These are phyloP conservation scores for Penicillium sp. DNA, from an alignment of 2,329 filamentous ascomycete genomes.

Conservation along the genomic window DNA sequence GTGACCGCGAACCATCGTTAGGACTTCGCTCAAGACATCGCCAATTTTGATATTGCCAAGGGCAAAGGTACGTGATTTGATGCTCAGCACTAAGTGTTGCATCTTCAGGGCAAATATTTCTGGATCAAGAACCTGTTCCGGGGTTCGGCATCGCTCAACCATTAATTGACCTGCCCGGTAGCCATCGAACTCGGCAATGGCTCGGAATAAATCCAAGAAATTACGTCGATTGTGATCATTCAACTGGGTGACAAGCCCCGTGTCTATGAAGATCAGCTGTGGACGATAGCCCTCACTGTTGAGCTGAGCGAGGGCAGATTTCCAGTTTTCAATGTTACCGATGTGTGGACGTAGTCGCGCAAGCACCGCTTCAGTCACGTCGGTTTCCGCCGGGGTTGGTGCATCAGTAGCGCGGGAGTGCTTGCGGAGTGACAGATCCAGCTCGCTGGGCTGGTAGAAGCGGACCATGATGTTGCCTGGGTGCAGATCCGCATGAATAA, in stretches of 20 bases:
- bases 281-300: slow-evolving; percentile 85
- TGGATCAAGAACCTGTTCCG: slow-evolving; percentile 77
- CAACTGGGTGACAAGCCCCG: slow-evolving; percentile 87
- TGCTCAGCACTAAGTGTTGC: slow-evolving; percentile 87
- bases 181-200: slow-evolving; percentile 92
- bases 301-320: slow-evolving; percentile 65
- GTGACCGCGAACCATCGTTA: slow-evolving; percentile 84
- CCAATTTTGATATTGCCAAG: slow-evolving; percentile 94
- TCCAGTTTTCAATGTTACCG: slow-evolving; percentile 65
- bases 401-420: slow-evolving; percentile 40
- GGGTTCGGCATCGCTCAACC: slow-evolving; percentile 91
- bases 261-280: slow-evolving; percentile 95
- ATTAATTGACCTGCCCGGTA: slow-evolving; percentile 93
- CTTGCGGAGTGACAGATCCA: slow-evolving; percentile 55
- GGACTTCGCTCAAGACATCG: slow-evolving; percentile 83
- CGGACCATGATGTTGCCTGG: slow-evolving; percentile 99
- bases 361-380: slow-evolving; percentile 84
- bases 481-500: slow-evolving; percentile 92
- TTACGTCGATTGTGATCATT: slow-evolving; percentile 80
- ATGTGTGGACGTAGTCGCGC: slow-evolving; percentile 69
- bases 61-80: slow-evolving; percentile 86
- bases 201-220: slow-evolving; percentile 92
- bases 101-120: slow-evolving; percentile 93
- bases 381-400: slow-evolving; percentile 51
- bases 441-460: slow-evolving; percentile 77